Base-by-base conservation (phyloP, 371 early-diverging fungal genomes). In the Blakeslea trispora region DNA sequence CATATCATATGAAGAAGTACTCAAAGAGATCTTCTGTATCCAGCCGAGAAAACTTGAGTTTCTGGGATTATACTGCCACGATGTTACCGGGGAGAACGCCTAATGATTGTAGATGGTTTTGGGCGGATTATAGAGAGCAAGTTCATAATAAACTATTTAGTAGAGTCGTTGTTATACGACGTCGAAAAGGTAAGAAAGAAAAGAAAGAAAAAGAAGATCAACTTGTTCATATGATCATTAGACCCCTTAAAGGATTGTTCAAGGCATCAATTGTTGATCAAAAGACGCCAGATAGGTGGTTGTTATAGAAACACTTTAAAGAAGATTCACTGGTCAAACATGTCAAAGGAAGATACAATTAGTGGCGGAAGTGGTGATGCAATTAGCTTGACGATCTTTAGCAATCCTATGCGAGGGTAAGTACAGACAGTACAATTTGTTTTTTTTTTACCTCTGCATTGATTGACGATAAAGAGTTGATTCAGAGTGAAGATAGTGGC, bases 361-460 rank as follows among this genome's bases (percentile, higher is more conserved):
- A 51, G 53, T n/a, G 71, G 58, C 14, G 77, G 77, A 11, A 77
- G 77, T 52, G 77, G 74, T 0, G 77, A 77, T 55, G 64, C 65
- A 8, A 54, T 76, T 23, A 40, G 71, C 21, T 45, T 75, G 13
- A 59, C 66, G 15, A 50, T 64, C 10, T 63, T 66, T 23, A 51
- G 62, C 13, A 43, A 53, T 19, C 53, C 43, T 6, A 11, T 32
- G 13, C 45, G 22, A 53, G 62, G 50, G 44, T 68, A 51, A 54
- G 35, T 14, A 18, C 14, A 24, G 15, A 17, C 17, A 18, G 37
- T 32, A n/a, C n/a, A n/a, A n/a, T n/a, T n/a, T n/a, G n/a, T n/a
- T n/a, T n/a, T n/a, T n/a, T n/a, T n/a, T n/a, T n/a, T n/a, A n/a
- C n/a, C n/a, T n/a, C n/a, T n/a, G n/a, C n/a, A n/a, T n/a, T 32